Evolutionary conservation across 225 moss, liverwort and hornwort species (phyloP).

Genomic region (Pleurozium schreberi): DNA sequence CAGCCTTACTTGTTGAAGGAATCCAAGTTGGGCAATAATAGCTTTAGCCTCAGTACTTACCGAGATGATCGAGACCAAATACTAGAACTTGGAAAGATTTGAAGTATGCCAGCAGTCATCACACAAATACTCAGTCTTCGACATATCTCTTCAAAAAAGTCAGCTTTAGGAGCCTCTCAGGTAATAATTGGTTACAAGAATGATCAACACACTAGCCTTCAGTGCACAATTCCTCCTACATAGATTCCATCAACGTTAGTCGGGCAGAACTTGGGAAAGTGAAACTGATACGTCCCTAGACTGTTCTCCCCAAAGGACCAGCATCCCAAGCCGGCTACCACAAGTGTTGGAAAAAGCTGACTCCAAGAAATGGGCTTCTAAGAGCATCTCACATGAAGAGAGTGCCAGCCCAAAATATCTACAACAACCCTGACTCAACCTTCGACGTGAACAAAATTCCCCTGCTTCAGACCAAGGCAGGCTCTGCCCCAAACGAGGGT

Average conservation of each 20-base stretch:
- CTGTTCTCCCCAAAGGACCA: background rate
- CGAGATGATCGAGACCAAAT: background rate
- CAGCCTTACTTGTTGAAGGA: background rate
- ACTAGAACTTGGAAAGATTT: background rate
- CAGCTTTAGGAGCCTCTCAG: background rate
- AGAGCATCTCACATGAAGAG: background rate
- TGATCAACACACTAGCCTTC: background rate
- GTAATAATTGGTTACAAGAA: background rate
- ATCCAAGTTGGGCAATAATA: background rate
- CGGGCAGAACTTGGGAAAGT: background rate
- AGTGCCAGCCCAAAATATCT: background rate
- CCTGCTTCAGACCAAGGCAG: constrained; percentile 21
- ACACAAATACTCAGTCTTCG: background rate
- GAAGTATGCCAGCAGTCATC: background rate
- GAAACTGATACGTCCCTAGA: background rate
- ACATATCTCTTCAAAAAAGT: background rate
- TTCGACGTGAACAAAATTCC: background rate
- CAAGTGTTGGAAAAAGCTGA: background rate
- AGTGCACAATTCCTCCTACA: background rate
- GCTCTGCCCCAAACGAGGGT: constrained; percentile 40
- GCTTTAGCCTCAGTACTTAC: background rate
- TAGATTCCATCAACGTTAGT: background rate
- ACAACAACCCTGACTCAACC: background rate
- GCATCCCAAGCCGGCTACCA: too few relatives aligned
- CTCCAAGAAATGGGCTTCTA: background rate